Conservation (phyloP, 2,329 filamentous ascomycete genomes). For the Bipolaris bicolor region DNA sequence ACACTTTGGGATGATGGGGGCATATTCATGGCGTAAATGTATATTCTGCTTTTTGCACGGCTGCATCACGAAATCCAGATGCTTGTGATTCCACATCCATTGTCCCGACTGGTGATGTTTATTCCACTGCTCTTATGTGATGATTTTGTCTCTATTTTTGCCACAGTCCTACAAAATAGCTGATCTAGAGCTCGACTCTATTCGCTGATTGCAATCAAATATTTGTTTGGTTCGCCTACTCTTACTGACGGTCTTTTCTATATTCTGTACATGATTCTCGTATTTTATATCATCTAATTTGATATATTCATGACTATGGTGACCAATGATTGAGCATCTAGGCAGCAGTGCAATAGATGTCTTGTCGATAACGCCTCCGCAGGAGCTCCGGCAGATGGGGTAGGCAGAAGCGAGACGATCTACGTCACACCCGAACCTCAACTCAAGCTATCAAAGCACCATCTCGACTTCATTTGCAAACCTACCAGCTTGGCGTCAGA, state of each 20-base stretch:
- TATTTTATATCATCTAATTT: not conserved
- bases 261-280: not conserved
- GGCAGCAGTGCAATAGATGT: conserved; percentile 3
- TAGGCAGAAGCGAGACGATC: conserved; percentile 24
- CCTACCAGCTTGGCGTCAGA: conserved; percentile 10
- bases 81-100: conserved; percentile 31
- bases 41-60: conserved; percentile 45
- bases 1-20: conserved; percentile 48
- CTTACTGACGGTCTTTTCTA: not conserved
- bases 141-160: not conserved
- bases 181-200: no score
- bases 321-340: not conserved
- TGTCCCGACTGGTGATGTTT: not conserved
- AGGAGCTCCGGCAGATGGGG: conserved; percentile 7
- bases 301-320: not conserved
- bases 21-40: conserved; percentile 51
- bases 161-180: not conserved
- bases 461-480: conserved; percentile 19
- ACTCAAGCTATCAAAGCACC: conserved; percentile 25
- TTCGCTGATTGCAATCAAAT: not conserved
- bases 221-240: no score
- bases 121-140: not conserved
- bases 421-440: conserved; percentile 39
- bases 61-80: conserved; percentile 40
- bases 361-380: conserved; percentile 2